Base-by-base conservation (phyloP, 192 early-diverging fungal genomes). In the Backusella westeae region DNA sequence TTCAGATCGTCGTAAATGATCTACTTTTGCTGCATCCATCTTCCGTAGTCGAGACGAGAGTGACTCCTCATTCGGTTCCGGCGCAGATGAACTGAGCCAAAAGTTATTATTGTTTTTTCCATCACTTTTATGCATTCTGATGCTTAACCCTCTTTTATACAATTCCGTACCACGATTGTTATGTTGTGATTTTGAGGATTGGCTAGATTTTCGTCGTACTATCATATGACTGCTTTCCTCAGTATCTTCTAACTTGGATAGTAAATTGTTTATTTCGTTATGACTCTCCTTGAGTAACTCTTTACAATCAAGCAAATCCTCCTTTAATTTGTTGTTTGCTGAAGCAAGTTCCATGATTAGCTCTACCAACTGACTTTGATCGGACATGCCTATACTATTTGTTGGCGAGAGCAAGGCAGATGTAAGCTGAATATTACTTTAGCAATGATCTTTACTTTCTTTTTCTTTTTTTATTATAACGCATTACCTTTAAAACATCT, bases 311-410 rank as follows among this genome's bases (percentile, higher is more conserved):
- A 79, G 73, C 14, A 87, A 67, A 8, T 87, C 85, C 0, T 79
- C 78, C 36, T 85, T 83, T 36, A 86, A 46, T 52, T 85, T 89
- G 38, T 85, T 82, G 29, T 87, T 89, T 52, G 88, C 83, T 8
- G 85, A 85, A 34, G 85, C 86, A 3, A 89, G 77, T 70, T 89
- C 86, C 75, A 86, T 89, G 52, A 89, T 89, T 5, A 87, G 46
- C 6, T 78, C 78, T 3, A 86, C 86, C 9, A 89, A 77, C 74
- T 89, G 86, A 38, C 83, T 52, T n/a, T 71, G 53, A 66, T 72
- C 41, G 7, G 69, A 29, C 41, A 44, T 49, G 23, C 41, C 38
- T 63, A 63, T 63, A 71, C 26, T 29, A 34, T 41, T 56, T 39
- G 70, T 63, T 34, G 76, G 38, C 12, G 39, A 38, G 38, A 67